These are phyloP conservation scores for Ceratobasidium papillatum DNA, from an alignment of 1,284 basidiomycete species.

Conservation along the genomic window DNA sequence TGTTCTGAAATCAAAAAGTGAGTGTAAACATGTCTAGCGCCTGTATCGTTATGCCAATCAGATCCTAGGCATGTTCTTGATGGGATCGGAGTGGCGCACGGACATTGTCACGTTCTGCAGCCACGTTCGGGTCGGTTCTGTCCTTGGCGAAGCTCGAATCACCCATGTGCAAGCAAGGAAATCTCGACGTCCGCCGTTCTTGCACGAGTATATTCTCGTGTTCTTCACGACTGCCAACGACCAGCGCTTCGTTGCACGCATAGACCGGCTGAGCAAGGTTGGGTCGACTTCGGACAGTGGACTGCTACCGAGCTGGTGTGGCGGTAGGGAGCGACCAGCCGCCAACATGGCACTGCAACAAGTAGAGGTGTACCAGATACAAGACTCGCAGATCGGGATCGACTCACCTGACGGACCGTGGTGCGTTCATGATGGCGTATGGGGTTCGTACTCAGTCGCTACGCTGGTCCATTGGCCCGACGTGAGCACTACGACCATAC, in stretches of 20 bases:
- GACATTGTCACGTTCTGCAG: constrained; percentile 38
- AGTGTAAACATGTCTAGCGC: background rate
- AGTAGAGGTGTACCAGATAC: constrained; percentile 26
- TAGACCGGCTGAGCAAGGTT: constrained; percentile 30
- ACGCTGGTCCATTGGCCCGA: constrained; percentile 12
- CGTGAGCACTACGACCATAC: background rate
- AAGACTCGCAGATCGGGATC: constrained; percentile 22
- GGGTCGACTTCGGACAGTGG: background rate
- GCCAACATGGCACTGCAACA: constrained; percentile 11
- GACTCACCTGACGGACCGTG: constrained; percentile 5
- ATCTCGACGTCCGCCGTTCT: constrained; percentile 21
- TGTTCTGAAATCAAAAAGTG: background rate
- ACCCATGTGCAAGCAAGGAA: constrained; percentile 34
- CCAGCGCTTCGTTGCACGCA: constrained; percentile 24
- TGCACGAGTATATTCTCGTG: constrained; percentile 29
- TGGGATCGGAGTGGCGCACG: constrained; percentile 7
- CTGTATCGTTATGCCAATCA: background rate
- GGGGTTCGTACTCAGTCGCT: constrained; percentile 18
- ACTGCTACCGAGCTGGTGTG: background rate
- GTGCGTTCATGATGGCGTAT: constrained; percentile 12
- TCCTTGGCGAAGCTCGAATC: constrained; percentile 18
- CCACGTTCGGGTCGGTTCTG: background rate
- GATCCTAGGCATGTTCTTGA: constrained; percentile 8
- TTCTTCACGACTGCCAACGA: constrained; percentile 4
- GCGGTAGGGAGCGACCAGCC: background rate